These are phyloP conservation scores for Microsporum audouinii DNA, from an alignment of 2,329 filamentous ascomycete genomes.

Conservation along the genomic window DNA sequence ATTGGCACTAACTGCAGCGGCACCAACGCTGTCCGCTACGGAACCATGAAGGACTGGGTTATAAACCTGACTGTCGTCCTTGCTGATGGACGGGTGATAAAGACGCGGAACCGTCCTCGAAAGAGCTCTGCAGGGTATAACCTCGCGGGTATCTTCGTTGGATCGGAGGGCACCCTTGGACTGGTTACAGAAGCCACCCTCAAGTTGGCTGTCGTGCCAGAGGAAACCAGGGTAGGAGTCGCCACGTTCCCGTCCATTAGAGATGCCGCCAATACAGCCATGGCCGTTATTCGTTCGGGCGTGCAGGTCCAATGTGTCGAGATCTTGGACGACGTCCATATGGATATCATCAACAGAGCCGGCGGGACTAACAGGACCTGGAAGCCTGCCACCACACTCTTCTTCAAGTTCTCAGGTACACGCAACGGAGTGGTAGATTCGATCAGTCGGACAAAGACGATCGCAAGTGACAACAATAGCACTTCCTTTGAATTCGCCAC, in stretches of 20 bases:
- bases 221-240: slow-evolving; percentile 54
- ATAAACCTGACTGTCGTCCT: slow-evolving; percentile 60
- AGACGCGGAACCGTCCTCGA: slow-evolving; percentile 53
- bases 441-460: slow-evolving; percentile 54
- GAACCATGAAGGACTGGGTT: slow-evolving; percentile 68
- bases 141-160: slow-evolving; percentile 56
- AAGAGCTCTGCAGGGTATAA: slow-evolving; percentile 65
- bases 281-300: slow-evolving; percentile 52
- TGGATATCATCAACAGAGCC: slow-evolving; percentile 57
- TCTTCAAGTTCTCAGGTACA: slow-evolving; percentile 59
- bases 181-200: slow-evolving; percentile 60
- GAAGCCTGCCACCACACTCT: slow-evolving; percentile 32
- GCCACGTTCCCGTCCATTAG: slow-evolving; percentile 49
- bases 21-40: slow-evolving; percentile 53
- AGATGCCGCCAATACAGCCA: slow-evolving; percentile 53
- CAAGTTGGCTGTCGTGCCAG: slow-evolving; percentile 54
- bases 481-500: slow-evolving; percentile 46
- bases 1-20: slow-evolving; percentile 57
- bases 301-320: slow-evolving; percentile 58
- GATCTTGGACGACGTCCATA: slow-evolving; percentile 49
- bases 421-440: slow-evolving; percentile 68
- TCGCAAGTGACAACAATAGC: slow-evolving; percentile 51
- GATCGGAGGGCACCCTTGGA: slow-evolving; percentile 59
- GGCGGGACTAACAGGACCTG: slow-evolving; percentile 45
- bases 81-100: slow-evolving; percentile 56